Evolutionary conservation across 140 eudicot species (phyloP).

Genomic region (Bidens hawaiensis): DNA sequence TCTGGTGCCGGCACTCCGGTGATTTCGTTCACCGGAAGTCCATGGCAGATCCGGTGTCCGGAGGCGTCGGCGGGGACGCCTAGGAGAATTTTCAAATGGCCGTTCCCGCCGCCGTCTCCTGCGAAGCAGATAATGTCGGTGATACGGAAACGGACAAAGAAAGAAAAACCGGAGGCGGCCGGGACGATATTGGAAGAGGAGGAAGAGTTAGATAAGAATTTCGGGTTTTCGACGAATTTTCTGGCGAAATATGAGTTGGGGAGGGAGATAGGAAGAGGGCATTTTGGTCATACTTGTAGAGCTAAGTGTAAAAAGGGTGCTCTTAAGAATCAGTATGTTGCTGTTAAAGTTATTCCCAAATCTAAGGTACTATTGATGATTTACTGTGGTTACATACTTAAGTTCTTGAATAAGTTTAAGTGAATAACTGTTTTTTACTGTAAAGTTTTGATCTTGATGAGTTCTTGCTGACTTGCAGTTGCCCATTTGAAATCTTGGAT

Average conservation of each 20-base stretch:
- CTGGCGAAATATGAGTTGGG: constrained; percentile 75
- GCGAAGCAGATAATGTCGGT: constrained; percentile 95
- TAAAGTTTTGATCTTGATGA: background rate
- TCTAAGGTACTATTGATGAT: constrained; percentile 53
- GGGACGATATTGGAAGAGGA: constrained; percentile 32
- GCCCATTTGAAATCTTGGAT: background rate
- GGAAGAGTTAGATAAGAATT: constrained; percentile 54
- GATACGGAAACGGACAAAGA: constrained; percentile 48
- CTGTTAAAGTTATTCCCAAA: constrained; percentile 87
- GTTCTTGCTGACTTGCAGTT: background rate
- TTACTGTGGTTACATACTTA: background rate
- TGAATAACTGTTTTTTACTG: background rate
- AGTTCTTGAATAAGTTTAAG: background rate
- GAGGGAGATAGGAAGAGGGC: constrained; percentile 89
- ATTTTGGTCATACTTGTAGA: constrained; percentile 93
- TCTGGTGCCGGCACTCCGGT: constrained; percentile 38
- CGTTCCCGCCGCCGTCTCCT: constrained; percentile 97
- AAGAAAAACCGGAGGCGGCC: constrained; percentile 31
- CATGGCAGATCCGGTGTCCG: constrained; percentile 68
- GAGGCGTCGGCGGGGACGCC: constrained; percentile 91
- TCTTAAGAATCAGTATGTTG: constrained; percentile 65
- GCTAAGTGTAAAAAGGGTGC: constrained; percentile 80
- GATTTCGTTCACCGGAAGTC: constrained; percentile 58
- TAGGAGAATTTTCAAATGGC: constrained; percentile 62
- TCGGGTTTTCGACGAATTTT: constrained; percentile 67